These are phyloP conservation scores for Ascochyta clinopodiicola DNA, from an alignment of 2,329 filamentous ascomycete species.

Conservation along the genomic window DNA sequence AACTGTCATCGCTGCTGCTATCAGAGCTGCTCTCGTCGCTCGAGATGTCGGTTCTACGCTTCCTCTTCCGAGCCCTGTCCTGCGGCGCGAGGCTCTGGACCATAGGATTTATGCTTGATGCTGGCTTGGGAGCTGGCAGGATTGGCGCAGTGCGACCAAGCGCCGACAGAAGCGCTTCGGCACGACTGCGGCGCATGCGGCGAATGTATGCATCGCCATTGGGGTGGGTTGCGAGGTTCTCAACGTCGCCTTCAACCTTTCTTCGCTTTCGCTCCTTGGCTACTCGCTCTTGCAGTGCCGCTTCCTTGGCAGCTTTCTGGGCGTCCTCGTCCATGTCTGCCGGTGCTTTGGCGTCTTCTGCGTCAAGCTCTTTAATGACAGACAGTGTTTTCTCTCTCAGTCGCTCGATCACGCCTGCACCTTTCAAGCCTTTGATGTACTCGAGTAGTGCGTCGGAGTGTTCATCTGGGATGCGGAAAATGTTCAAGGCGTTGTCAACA, in stretches of 20 bases:
- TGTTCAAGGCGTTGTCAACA: constrained; percentile 80
- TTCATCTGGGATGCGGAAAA: constrained; percentile 71
- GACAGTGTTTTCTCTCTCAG: constrained; percentile 71
- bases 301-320: constrained; percentile 46
- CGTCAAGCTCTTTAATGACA: constrained; percentile 61
- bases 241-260: constrained; percentile 39
- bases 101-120: constrained; percentile 23
- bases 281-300: constrained; percentile 45
- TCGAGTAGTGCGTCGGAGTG: constrained; percentile 74
- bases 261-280: constrained; percentile 40
- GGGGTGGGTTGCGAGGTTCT: constrained; percentile 31
- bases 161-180: constrained; percentile 40
- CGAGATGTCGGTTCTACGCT: constrained; percentile 36
- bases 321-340: constrained; percentile 45
- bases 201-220: constrained; percentile 41
- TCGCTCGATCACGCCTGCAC: constrained; percentile 70
- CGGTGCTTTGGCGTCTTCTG: constrained; percentile 32
- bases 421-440: constrained; percentile 82
- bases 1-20: constrained; percentile 35
- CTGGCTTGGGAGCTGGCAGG: constrained; percentile 20
- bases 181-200: constrained; percentile 42
- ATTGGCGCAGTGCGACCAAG: constrained; percentile 37
- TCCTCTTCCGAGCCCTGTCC: constrained; percentile 33
- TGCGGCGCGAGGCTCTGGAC: constrained; percentile 22
- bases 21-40: constrained; percentile 45